Evolutionary conservation across 176 grass and related monocot species (phyloP).

Genomic region (Oryza meyeriana): DNA sequence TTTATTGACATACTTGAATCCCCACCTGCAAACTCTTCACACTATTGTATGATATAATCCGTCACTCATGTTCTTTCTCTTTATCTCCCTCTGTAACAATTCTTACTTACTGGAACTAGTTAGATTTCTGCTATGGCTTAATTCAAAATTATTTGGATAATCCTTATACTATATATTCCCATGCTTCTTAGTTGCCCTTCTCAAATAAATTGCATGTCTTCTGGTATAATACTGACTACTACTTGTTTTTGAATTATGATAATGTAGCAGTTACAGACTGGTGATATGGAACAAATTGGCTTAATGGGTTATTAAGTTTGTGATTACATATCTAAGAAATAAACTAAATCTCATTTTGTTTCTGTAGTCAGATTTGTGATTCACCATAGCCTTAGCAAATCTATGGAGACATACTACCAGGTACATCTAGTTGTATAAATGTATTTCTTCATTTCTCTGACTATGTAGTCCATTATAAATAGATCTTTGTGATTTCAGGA

Average conservation of each 20-base stretch:
- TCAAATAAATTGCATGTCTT: constrained; percentile 18
- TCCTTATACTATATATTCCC: constrained; percentile 1
- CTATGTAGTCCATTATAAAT: constrained; percentile 10
- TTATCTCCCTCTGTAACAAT: background rate
- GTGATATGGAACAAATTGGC: constrained; percentile 20
- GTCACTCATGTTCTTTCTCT: background rate
- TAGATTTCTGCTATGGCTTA: background rate
- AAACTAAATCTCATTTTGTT: constrained; percentile 16
- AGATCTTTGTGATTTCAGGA: constrained; percentile 48
- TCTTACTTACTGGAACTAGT: background rate
- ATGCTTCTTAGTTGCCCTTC: background rate
- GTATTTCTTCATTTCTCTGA: background rate
- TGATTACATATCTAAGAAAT: constrained; percentile 6
- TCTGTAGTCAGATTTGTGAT: constrained; percentile 86
- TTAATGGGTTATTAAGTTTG: background rate
- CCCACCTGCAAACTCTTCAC: background rate
- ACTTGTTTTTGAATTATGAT: background rate
- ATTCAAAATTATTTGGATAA: constrained; percentile 7
- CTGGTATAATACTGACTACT: background rate
- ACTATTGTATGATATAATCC: background rate
- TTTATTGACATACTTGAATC: background rate
- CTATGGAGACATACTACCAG: constrained; percentile 98
- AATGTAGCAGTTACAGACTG: background rate
- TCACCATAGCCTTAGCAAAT: constrained; percentile 98
- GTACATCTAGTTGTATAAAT: constrained; percentile 34